Base-by-base conservation (phyloP, 2,329 filamentous ascomycete genomes). In the Raffaelea ambrosiae region DNA sequence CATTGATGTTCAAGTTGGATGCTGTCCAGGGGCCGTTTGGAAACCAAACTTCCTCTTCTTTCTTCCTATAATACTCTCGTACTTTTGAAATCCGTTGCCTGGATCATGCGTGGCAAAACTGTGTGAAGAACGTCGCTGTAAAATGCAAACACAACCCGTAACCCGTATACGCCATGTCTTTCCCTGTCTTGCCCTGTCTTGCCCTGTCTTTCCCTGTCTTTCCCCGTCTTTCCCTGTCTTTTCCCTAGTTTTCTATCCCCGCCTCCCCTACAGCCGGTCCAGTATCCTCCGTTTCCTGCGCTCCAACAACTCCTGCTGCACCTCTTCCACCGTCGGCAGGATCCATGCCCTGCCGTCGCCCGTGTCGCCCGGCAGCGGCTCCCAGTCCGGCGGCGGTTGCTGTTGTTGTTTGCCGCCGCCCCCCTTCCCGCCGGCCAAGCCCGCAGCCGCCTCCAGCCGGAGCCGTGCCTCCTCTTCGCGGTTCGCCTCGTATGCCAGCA, bases 291-390 rank as follows among this genome's bases (percentile, higher is more conserved):
- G 78, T 63, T 88, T 81, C 66, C 90, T 79, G 66, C 91, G 76
- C 55, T 96, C 89, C 47, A 98, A 77, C 57, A 98, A 69, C 66
- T 97, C 93, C 61, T 90, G 81, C 66, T 96, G 88, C n/a, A 97
- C 91, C 63, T 97, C 88, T 19, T 95, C 88, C 48, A 88, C 67
- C 5, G 86, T 90, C 9, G 93, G 93, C 58, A 97, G 65, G 53
- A 79, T 79, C 91, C 91, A 96, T 42, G 73, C 77, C 35, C 82
- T 71, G 0, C 91, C 91, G 63, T 95, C 89, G 1, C 89, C 90
- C 3, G 73, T 72, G 66, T 96, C 89, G 1, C 91, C 93, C 0
- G 93, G 93, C 57, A 98, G 68, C 35, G 88, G 76, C 58, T 93
- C 83, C 89, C 91, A 97, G 13, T 77, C 83, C 3, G 79, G 77